A percentile compares a stretch with the other conserved stretches of the same genome.
These are phyloP conservation scores for Myrica gale DNA, from an alignment of 306 rosid genomes.

Conservation along the genomic window DNA sequence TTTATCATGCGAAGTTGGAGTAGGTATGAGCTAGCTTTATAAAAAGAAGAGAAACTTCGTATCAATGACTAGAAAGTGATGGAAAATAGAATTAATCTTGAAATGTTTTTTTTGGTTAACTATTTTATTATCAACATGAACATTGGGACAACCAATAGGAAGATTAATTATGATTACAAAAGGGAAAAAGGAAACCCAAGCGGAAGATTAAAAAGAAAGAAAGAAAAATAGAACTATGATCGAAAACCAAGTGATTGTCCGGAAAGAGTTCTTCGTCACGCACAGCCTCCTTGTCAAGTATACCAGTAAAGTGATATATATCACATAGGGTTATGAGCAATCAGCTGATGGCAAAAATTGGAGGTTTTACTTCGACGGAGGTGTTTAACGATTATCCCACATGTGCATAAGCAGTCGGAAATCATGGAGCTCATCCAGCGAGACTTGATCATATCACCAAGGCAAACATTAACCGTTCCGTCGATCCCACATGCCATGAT, in stretches of 20 bases:
- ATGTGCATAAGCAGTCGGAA: background rate
- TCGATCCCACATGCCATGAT: conserved; percentile 33
- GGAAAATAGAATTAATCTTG: background rate
- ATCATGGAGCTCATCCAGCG: background rate
- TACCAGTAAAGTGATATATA: background rate
- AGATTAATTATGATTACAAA: conserved; percentile 6
- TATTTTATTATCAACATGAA: background rate
- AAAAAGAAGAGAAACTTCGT: conserved; percentile 28
- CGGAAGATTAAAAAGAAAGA: background rate
- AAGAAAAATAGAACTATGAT: background rate
- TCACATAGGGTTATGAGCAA: background rate
- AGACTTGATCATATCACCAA: background rate
- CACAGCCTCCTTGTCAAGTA: background rate
- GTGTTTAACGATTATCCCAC: background rate
- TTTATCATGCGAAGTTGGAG: conserved; percentile 33
- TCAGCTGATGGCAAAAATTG: background rate
- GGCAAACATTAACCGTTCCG: conserved; percentile 3
- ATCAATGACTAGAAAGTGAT: conserved; percentile 4
- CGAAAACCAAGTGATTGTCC: background rate
- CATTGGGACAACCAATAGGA: too few species aligned
- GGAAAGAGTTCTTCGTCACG: background rate
- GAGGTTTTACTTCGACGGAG: background rate
- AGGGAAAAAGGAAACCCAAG: background rate
- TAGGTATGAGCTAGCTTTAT: conserved; percentile 38
- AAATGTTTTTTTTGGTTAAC: background rate